Evolutionary conservation across 1,284 basidiomycete species (phyloP), one percentile per base, ranked within the genome.

Genomic region (Irpex sp.): DNA sequence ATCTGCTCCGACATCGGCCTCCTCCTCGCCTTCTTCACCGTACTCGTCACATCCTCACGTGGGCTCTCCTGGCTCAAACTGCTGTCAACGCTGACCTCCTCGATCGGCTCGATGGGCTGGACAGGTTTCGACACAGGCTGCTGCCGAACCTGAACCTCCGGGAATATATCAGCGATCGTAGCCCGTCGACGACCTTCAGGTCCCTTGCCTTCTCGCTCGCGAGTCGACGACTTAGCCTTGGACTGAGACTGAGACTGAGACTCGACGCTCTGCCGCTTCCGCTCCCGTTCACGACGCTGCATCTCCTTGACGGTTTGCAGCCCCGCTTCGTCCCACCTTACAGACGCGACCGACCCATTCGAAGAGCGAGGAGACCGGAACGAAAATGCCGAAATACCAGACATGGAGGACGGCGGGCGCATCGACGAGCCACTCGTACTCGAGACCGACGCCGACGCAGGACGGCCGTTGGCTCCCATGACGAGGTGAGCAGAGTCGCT

Each of bases 1-100:
- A 84, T 67, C 69, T 90, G 86, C 66, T 91, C 90, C 1, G 87
- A 89, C 52, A 85, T 65, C 0, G 89, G 87, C 14, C 88, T 76
- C 5, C 76, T 71, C 9, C 85, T 77, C 0, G 75, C 68, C 54
- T 75, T 78, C 74, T 82, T 86, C 33, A 77, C 67, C 0, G 87
- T 85, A 0, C 85, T 88, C n/a, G 18, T 19, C 12, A 51, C 21
- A 33, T 23, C 18, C 57, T 62, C 28, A 3, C 28, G 28, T 28
- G 28, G 28, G 28, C 28, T 28, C 28, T 28, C 28, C 5, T 28
- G 28, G 28, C 28, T 28, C 1, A 28, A 5, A 5, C 28, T 28
- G 0, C 80, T 80, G 65, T 85, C 84, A 9, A 71, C 72, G 0
- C 81, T 84, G 0, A 83, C 80, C 63, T 78, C 80, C 67, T 84